Evolutionary conservation across 148 eudicot genomes (phyloP).

Genomic region (Tetragonia tetragonoides): DNA sequence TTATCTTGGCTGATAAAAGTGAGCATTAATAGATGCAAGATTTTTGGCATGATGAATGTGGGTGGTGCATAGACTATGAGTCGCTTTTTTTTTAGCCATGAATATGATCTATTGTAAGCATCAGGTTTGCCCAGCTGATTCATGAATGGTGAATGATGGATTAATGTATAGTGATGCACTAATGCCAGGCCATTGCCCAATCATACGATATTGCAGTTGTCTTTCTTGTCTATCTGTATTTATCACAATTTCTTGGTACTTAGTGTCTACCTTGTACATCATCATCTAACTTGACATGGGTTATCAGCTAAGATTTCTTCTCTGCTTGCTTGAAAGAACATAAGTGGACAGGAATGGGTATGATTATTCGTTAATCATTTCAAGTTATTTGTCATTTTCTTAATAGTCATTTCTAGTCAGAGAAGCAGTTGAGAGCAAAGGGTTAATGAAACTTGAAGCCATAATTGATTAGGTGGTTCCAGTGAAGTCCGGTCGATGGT

Average conservation of each 20-base stretch:
- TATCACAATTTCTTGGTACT: not conserved
- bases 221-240: not conserved
- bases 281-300: not conserved
- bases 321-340: not conserved
- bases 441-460: not conserved
- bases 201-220: not conserved
- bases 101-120: not conserved
- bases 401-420: not conserved
- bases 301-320: not conserved
- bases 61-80: not conserved
- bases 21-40: not conserved
- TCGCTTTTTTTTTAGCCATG: not conserved
- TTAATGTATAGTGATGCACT: not conserved
- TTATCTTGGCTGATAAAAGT: not conserved
- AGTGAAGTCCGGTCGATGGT: not conserved
- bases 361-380: not conserved
- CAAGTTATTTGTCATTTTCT: no score
- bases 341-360: not conserved
- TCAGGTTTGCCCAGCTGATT: not conserved
- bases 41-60: not conserved
- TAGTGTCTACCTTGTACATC: not conserved
- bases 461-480: not conserved
- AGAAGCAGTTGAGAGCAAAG: not conserved
- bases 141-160: not conserved
- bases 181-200: not conserved